Percentiles rank a stretch among this genome's conserved stretches.
Evolutionary conservation across 768 basidiomycete species (phyloP).

Genomic region (Pleurotus sapidus): DNA sequence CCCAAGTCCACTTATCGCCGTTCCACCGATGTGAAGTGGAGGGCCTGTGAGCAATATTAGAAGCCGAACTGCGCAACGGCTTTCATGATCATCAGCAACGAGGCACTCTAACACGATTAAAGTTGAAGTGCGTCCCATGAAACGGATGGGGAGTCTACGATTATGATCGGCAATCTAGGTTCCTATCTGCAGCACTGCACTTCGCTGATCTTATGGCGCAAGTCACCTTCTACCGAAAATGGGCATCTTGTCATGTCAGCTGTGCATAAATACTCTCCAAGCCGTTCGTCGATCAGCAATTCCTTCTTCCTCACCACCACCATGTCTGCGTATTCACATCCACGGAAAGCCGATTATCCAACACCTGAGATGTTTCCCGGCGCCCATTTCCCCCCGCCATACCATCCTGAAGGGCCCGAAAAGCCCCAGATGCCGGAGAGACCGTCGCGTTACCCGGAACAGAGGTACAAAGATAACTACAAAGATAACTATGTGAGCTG

Average conservation of each 20-base stretch:
- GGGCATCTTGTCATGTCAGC: not conserved
- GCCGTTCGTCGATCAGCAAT: not conserved
- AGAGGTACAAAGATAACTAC: conserved; percentile 4
- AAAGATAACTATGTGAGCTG: conserved; percentile 4
- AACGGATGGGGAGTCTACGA: conserved; percentile 3
- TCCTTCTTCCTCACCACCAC: not conserved
- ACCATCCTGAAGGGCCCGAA: not conserved
- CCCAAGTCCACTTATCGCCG: not conserved
- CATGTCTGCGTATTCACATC: conserved; percentile 1
- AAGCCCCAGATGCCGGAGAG: conserved; percentile 5
- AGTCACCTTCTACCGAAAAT: not conserved
- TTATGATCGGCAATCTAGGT: conserved; percentile 8
- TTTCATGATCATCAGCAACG: not conserved
- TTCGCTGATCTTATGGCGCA: conserved; percentile 8
- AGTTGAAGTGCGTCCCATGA: not conserved
- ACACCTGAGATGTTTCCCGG: conserved; percentile 9
- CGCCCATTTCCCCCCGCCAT: conserved; percentile 4
- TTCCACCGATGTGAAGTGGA: not conserved
- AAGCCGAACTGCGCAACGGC: not conserved
- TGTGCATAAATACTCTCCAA: conserved; percentile 4
- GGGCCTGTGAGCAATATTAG: not conserved
- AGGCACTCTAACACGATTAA: conserved; percentile 1
- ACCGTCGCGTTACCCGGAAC: conserved; percentile 3
- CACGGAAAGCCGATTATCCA: conserved; percentile 4
- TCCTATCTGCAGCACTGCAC: not conserved